phyloP scores from a whole-genome alignment of 2,329 filamentous ascomycete species.

The Lithohypha guttulata region DNA sequence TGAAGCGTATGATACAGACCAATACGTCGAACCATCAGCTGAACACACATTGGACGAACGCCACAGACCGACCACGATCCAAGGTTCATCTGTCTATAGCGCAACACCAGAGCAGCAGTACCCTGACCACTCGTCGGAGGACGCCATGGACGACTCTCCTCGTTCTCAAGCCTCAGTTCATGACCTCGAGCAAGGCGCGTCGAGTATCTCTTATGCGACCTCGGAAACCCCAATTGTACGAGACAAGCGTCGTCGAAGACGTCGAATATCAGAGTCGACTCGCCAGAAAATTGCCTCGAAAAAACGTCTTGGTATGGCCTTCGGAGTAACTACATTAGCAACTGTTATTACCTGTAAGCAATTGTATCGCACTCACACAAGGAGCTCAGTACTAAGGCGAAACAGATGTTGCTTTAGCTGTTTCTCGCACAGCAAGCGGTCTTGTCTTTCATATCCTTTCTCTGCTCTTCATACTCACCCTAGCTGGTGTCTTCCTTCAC shows the following conservation, averaged over 20 bases:
- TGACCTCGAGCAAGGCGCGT: conserved; percentile 4
- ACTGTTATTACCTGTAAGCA: conserved; percentile 57
- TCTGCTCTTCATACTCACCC: conserved; percentile 63
- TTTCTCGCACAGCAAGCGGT: conserved; percentile 52
- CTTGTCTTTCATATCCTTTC: conserved; percentile 70
- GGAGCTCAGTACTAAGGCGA: conserved; percentile 5
- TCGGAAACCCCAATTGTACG: background rate
- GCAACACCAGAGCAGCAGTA: conserved; percentile 4
- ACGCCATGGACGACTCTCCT: background rate
- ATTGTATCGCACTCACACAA: background rate
- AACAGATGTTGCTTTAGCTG: conserved; percentile 60
- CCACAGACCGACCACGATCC: background rate
- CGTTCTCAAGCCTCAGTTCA: background rate
- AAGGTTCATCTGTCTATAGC: conserved; percentile 5
- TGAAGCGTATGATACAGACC: too few species aligned
- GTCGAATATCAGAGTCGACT: conserved; percentile 1
- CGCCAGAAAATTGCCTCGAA: conserved; percentile 2
- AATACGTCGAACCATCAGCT: too few species aligned
- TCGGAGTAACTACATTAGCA: conserved; percentile 50
- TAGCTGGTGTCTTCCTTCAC: conserved; percentile 72
- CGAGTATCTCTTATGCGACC: background rate
- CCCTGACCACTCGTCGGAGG: background rate
- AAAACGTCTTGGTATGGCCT: conserved; percentile 49
- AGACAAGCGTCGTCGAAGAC: conserved; percentile 3
- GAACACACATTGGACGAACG: too few species aligned